These are phyloP conservation scores for Marsdenia floribunda DNA, from an alignment of 257 asterid species.

Conservation along the genomic window DNA sequence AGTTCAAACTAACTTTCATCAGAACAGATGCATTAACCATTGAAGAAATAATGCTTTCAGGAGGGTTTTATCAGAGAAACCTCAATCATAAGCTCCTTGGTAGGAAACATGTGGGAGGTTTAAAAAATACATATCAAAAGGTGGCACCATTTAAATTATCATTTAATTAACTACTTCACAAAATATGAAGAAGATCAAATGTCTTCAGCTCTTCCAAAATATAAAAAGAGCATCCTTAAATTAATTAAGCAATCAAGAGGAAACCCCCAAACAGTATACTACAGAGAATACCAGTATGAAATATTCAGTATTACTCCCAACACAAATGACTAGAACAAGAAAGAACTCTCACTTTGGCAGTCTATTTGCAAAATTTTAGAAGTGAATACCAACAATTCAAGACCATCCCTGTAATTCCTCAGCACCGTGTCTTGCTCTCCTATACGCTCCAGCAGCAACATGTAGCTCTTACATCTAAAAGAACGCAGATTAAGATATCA, in stretches of 20 bases:
- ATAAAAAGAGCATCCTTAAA: not conserved
- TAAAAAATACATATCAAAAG: not conserved
- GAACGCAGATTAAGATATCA: constrained; percentile 4
- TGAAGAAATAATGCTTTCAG: not conserved
- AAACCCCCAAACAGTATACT: not conserved
- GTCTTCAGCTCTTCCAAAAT: not conserved
- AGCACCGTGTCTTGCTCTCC: constrained; percentile 32
- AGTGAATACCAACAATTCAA: constrained; percentile 58
- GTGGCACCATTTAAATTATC: not conserved
- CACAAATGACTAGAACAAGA: constrained; percentile 6
- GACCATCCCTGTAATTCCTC: constrained; percentile 40
- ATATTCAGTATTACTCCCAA: not conserved
- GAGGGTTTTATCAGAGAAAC: not conserved
- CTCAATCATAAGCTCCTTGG: not conserved
- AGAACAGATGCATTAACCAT: too few species aligned
- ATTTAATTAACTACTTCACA: not conserved
- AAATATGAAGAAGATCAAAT: not conserved
- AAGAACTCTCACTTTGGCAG: constrained; percentile 46
- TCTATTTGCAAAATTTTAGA: constrained; percentile 44
- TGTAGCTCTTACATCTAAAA: constrained; percentile 42
- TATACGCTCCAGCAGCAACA: constrained; percentile 38
- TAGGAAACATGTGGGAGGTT: not conserved
- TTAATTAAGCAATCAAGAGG: not conserved
- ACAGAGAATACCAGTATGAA: not conserved
- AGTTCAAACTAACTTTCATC: not conserved